Conservation (phyloP, 352 stramenopile species). For the Globisporangium middletonii region DNA sequence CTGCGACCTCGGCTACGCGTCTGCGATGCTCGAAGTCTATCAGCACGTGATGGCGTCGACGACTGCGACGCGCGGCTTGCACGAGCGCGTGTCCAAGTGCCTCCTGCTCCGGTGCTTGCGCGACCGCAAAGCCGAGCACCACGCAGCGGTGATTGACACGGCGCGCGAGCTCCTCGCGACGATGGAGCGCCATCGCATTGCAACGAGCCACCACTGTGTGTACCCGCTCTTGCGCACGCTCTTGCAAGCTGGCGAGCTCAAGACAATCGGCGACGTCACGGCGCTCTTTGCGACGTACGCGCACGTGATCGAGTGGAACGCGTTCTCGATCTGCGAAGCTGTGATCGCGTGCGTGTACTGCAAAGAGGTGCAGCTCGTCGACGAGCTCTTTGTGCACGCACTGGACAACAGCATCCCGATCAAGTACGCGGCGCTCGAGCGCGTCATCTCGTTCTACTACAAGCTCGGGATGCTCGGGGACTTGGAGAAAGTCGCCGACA, state of each 20-base stretch:
- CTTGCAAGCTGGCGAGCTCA: conserved; percentile 21
- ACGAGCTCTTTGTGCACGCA: conserved; percentile 53
- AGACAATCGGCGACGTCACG: conserved; percentile 30
- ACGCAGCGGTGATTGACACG: conserved; percentile 8
- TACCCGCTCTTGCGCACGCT: conserved; percentile 37
- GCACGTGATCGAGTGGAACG: conserved; percentile 54
- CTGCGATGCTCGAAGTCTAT: conserved; percentile 55
- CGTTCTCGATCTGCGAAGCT: conserved; percentile 58
- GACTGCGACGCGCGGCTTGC: conserved; percentile 30
- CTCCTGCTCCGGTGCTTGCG: conserved; percentile 45
- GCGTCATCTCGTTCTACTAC: conserved; percentile 67
- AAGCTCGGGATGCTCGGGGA: conserved; percentile 52
- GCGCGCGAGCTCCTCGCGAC: conserved; percentile 33
- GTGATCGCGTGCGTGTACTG: conserved; percentile 45
- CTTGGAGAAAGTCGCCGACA: conserved; percentile 52
- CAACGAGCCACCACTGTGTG: conserved; percentile 39
- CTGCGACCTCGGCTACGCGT: conserved; percentile 30
- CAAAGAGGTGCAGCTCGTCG: conserved; percentile 45
- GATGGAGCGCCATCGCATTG: conserved; percentile 56
- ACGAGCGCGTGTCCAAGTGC: conserved; percentile 57
- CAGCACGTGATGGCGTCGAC: conserved; percentile 35
- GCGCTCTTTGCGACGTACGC: conserved; percentile 43
- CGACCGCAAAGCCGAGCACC: conserved; percentile 28
- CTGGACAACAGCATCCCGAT: conserved; percentile 59
- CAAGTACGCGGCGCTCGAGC: conserved; percentile 73